These are phyloP conservation scores for Cercospora zeina DNA, from an alignment of 2,329 filamentous ascomycete genomes.

Conservation along the genomic window DNA sequence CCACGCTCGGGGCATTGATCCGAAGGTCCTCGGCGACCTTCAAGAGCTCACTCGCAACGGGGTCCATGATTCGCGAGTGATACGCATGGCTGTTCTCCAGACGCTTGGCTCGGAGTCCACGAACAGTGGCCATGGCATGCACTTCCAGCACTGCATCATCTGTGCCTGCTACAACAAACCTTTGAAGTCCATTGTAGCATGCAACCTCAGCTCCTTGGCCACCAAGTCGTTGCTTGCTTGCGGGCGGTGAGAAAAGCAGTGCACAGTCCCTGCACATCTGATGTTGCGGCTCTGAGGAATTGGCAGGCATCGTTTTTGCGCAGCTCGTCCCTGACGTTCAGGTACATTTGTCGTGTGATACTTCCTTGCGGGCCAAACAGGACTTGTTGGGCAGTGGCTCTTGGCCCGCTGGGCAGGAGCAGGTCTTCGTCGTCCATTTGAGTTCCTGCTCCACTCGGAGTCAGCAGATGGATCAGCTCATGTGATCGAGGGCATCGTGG, in stretches of 20 bases:
- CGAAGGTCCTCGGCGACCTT: not conserved
- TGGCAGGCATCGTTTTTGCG: not conserved
- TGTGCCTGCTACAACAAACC: not conserved
- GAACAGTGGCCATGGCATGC: not conserved
- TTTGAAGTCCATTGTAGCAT: slow-evolving; percentile 20
- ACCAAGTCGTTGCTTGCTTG: too few species aligned
- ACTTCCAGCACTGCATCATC: not conserved
- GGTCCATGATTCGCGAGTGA: slow-evolving; percentile 17
- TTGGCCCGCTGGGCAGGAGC: not conserved
- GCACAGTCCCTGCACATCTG: not conserved
- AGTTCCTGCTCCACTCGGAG: not conserved
- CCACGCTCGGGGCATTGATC: slow-evolving; percentile 8
- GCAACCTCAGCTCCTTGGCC: slow-evolving; percentile 13
- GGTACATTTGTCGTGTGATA: not conserved
- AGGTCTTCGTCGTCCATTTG: not conserved
- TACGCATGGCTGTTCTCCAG: slow-evolving; percentile 20
- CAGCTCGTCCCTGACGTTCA: not conserved
- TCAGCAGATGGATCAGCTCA: not conserved
- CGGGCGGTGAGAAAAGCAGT: not conserved
- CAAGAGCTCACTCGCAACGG: slow-evolving; percentile 1
- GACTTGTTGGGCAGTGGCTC: not conserved
- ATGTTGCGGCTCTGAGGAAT: not conserved
- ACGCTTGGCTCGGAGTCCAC: slow-evolving; percentile 5
- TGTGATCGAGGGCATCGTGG: not conserved
- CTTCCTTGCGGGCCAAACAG: not conserved